Conservation (phyloP, 352 stramenopile species). For the Elongisporangium senticosum region DNA sequence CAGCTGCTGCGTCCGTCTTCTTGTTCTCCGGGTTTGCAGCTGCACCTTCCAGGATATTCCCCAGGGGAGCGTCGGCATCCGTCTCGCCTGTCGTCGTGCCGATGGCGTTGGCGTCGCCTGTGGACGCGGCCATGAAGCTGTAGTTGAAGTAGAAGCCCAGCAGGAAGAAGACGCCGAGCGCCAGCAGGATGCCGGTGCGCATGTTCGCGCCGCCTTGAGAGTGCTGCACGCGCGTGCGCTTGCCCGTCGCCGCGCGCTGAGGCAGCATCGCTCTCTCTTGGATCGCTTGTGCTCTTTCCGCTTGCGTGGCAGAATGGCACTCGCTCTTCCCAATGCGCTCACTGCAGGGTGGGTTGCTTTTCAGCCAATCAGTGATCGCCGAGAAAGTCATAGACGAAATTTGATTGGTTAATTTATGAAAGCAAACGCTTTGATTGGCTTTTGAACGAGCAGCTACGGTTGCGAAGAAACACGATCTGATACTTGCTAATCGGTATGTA, state of each 20-base stretch:
- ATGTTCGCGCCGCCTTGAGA: slow-evolving; percentile 12
- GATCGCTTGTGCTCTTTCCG: background rate
- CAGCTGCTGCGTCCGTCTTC: background rate
- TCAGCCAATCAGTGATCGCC: no score
- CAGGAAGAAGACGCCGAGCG: slow-evolving; percentile 35
- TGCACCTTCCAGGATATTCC: background rate
- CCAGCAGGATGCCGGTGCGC: slow-evolving; percentile 21
- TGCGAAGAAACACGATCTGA: no score
- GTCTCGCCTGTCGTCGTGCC: slow-evolving; percentile 6
- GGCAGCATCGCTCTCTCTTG: slow-evolving; percentile 32
- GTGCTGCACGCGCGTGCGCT: slow-evolving; percentile 24
- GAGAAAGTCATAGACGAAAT: no score
- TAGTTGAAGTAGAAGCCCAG: slow-evolving; percentile 65
- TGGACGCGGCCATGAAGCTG: slow-evolving; percentile 46
- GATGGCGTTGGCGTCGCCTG: slow-evolving; percentile 21
- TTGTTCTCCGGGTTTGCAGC: background rate
- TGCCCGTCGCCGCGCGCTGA: slow-evolving; percentile 37
- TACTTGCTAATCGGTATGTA: no score
- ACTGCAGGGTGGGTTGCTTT: background rate
- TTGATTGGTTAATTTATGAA: no score
- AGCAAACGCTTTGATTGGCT: no score
- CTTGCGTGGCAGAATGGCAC: background rate
- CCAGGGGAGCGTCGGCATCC: background rate
- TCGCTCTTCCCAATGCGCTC: background rate
- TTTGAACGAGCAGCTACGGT: no score